Percentiles rank a stretch among this genome's conserved stretches.
phyloP scores from a whole-genome alignment of 148 eudicot species.

The Salicornia ramosissima region DNA sequence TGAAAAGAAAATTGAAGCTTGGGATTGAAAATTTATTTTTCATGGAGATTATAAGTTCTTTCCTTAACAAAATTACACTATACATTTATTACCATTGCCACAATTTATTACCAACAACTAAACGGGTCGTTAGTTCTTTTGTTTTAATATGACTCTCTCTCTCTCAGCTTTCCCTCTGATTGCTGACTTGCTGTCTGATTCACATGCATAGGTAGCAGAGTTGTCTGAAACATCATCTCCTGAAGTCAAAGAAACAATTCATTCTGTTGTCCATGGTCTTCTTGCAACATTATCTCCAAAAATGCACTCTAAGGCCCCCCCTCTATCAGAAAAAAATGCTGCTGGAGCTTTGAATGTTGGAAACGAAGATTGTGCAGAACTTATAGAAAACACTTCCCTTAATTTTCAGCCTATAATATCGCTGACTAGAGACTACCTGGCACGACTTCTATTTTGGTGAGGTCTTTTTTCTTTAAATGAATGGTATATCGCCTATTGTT shows the following conservation, averaged over 20 bases:
- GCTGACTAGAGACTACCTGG: constrained; percentile 83
- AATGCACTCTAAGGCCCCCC: constrained; percentile 86
- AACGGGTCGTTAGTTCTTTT: too few relatives aligned
- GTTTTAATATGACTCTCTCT: too few relatives aligned
- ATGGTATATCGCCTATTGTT: neutral
- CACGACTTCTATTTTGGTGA: constrained; percentile 85
- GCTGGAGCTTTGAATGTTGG: constrained; percentile 46
- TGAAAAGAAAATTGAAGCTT: too few relatives aligned
- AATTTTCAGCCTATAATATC: constrained; percentile 83
- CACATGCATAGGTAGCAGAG: constrained; percentile 71
- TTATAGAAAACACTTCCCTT: constrained; percentile 79
- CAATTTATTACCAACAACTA: too few relatives aligned
- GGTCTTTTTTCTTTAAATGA: constrained; percentile 8
- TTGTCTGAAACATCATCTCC: constrained; percentile 86
- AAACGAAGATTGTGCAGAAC: constrained; percentile 63
- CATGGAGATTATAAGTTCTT: too few relatives aligned
- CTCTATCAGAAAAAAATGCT: constrained; percentile 52
- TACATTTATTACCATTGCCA: too few relatives aligned
- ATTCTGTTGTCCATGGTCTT: constrained; percentile 87
- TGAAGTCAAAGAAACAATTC: constrained; percentile 70
- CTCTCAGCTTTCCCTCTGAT: neutral
- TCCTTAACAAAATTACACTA: too few relatives aligned
- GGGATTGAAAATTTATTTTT: too few relatives aligned
- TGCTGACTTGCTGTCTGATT: neutral
- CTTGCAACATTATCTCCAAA: constrained; percentile 94